These are phyloP conservation scores for Dactylonectria macrodidyma DNA, from an alignment of 2,329 filamentous ascomycete genomes.

Conservation along the genomic window DNA sequence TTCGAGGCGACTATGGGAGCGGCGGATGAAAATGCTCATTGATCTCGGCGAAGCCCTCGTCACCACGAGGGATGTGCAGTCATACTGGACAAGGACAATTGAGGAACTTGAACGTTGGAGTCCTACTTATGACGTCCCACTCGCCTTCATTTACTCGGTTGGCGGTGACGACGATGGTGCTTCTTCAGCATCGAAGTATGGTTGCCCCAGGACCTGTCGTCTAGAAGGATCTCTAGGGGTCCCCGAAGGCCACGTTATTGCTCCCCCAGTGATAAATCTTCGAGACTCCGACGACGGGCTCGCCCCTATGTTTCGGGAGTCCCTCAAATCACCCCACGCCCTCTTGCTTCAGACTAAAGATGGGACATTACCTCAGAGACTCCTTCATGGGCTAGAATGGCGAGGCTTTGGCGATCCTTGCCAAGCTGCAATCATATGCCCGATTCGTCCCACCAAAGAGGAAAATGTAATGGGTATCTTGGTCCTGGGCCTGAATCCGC, in stretches of 20 bases:
- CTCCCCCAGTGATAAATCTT: slow-evolving; percentile 56
- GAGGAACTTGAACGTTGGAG: slow-evolving; percentile 60
- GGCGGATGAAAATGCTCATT: slow-evolving; percentile 65
- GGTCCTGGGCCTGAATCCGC: slow-evolving; percentile 78
- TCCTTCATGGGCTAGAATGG: slow-evolving; percentile 73
- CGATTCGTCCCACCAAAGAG: slow-evolving; percentile 76
- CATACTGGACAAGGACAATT: slow-evolving; percentile 64
- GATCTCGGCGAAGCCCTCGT: slow-evolving; percentile 63
- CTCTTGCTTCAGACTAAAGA: slow-evolving; percentile 60
- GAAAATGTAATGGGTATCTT: slow-evolving; percentile 78
- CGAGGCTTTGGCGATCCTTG: slow-evolving; percentile 77
- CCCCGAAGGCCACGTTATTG: slow-evolving; percentile 59
- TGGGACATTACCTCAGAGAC: slow-evolving; percentile 68
- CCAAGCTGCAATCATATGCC: slow-evolving; percentile 76
- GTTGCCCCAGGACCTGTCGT: slow-evolving; percentile 55
- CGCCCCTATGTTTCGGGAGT: slow-evolving; percentile 56
- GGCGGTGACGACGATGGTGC: slow-evolving; percentile 54
- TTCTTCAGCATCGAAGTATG: slow-evolving; percentile 46
- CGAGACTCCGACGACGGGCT: slow-evolving; percentile 56
- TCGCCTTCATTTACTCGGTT: slow-evolving; percentile 68
- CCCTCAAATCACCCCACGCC: slow-evolving; percentile 56
- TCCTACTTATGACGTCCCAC: slow-evolving; percentile 64
- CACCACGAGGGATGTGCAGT: slow-evolving; percentile 60
- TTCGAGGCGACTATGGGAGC: slow-evolving; percentile 62
- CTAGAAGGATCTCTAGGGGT: slow-evolving; percentile 64